Evolutionary conservation across 2,329 filamentous ascomycete genomes (phyloP).

Genomic region (Ciborinia camelliae): DNA sequence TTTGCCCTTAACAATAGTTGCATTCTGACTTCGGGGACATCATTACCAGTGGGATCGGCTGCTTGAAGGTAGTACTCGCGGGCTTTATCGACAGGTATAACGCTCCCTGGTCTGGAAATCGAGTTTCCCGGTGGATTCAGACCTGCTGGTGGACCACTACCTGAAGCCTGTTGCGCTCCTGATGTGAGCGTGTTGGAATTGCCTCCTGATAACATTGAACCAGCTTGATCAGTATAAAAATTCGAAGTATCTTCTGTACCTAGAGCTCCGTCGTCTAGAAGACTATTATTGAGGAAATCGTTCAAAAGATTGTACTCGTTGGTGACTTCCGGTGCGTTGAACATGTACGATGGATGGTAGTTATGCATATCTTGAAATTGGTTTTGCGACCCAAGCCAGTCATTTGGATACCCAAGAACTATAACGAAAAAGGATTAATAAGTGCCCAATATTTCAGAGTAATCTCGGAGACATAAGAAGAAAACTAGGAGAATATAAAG

Average conservation of each 20-base stretch:
- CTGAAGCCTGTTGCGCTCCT: constrained; percentile 38
- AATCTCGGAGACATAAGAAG: constrained; percentile 31
- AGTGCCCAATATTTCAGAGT: constrained; percentile 24
- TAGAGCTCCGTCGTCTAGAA: constrained; percentile 77
- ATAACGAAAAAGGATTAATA: constrained; percentile 46
- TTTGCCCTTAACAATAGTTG: constrained; percentile 91
- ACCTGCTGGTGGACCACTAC: constrained; percentile 16
- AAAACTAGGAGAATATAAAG: constrained; percentile 11
- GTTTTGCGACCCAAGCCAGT: constrained; percentile 71
- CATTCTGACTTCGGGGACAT: constrained; percentile 90
- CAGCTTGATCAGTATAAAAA: constrained; percentile 55
- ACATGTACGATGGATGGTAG: constrained; percentile 92
- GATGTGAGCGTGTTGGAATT: constrained; percentile 42
- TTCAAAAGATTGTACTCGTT: constrained; percentile 97
- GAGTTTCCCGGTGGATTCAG: constrained; percentile 48
- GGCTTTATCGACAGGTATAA: constrained; percentile 56
- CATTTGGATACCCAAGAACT: constrained; percentile 79
- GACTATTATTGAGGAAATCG: constrained; percentile 89
- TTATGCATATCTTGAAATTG: constrained; percentile 93
- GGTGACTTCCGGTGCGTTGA: constrained; percentile 86
- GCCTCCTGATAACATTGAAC: constrained; percentile 47
- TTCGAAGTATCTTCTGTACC: constrained; percentile 65
- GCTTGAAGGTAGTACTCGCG: constrained; percentile 96
- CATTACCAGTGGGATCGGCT: constrained; percentile 84
- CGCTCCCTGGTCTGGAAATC: constrained; percentile 59